phyloP scores from a whole-genome alignment of 1,284 basidiomycete genomes.

The Cryptococcus sp. region DNA sequence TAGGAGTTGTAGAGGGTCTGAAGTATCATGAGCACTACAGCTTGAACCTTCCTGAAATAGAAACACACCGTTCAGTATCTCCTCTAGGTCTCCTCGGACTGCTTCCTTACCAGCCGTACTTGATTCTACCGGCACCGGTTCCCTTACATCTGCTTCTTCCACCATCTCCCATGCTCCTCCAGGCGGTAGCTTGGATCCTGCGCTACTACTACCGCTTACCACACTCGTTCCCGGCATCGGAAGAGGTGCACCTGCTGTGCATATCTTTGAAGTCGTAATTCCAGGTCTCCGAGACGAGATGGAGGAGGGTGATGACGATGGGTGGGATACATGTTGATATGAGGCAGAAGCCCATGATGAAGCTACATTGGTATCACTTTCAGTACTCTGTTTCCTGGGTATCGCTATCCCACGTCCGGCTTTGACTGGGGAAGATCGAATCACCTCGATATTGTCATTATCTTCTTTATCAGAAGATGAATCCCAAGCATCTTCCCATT shows the following conservation, averaged over 20 bases:
- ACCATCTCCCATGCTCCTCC: conserved; percentile 46
- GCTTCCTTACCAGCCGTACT: conserved; percentile 49
- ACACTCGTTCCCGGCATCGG: conserved; percentile 26
- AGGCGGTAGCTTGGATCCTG: conserved; percentile 28
- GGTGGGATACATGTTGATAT: conserved; percentile 25
- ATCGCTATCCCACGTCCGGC: neutral
- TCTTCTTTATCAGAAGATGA: conserved; percentile 73
- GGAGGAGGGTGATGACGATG: conserved; percentile 9
- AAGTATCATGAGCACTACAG: neutral
- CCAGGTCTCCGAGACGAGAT: conserved; percentile 7
- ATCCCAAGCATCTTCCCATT: conserved; percentile 86
- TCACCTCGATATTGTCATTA: conserved; percentile 10
- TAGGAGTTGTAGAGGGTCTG: conserved; percentile 56
- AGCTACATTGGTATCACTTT: neutral
- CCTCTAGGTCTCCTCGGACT: conserved; percentile 62
- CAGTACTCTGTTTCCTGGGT: neutral
- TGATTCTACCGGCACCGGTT: conserved; percentile 13
- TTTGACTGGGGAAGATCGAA: neutral
- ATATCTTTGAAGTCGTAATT: conserved; percentile 21
- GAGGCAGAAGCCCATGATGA: conserved; percentile 31
- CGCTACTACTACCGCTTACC: neutral
- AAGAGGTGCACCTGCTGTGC: conserved; percentile 22
- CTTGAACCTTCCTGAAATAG: neutral
- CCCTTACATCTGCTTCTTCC: conserved; percentile 25
- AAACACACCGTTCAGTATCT: conserved; percentile 64